Evolutionary conservation across 257 asterid genomes (phyloP).

Genomic region (Pogostemon cablin): DNA sequence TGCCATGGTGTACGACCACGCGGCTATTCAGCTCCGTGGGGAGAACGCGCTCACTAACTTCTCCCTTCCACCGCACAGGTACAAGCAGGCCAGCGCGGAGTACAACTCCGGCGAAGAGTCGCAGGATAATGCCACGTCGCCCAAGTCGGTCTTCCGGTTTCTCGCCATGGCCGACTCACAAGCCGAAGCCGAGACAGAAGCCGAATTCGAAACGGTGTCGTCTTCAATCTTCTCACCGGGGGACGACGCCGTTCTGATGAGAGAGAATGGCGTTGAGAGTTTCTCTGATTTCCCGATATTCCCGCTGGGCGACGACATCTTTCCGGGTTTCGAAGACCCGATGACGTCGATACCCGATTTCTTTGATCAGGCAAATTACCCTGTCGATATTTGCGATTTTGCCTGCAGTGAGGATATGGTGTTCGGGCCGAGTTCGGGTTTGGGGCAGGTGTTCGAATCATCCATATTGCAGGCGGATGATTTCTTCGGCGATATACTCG

Average conservation of each 20-base stretch:
- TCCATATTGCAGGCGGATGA: slow-evolving; percentile 45
- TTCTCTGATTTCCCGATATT: slow-evolving; percentile 46
- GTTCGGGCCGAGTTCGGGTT: slow-evolving; percentile 44
- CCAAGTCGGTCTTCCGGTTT: slow-evolving; percentile 67
- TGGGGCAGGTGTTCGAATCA: slow-evolving; percentile 43
- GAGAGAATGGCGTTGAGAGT: slow-evolving; percentile 10
- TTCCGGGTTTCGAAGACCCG: slow-evolving; percentile 50
- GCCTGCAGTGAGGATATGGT: slow-evolving; percentile 32
- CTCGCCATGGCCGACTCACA: slow-evolving; percentile 40
- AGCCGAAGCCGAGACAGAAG: slow-evolving; percentile 36
- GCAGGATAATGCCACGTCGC: slow-evolving; percentile 46
- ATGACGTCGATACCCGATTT: slow-evolving; percentile 45
- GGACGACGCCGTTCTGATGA: slow-evolving; percentile 32
- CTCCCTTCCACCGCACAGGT: slow-evolving; percentile 33
- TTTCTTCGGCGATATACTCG: slow-evolving; percentile 67
- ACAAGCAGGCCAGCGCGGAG: slow-evolving; percentile 31
- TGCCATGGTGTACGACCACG: slow-evolving; percentile 90
- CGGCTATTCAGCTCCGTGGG: slow-evolving; percentile 82
- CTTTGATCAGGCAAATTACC: slow-evolving; percentile 44
- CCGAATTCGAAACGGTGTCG: slow-evolving; percentile 41
- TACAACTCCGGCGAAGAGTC: slow-evolving; percentile 64
- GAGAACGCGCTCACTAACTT: slow-evolving; percentile 82
- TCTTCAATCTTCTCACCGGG: slow-evolving; percentile 20
- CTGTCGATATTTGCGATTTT: slow-evolving; percentile 39
- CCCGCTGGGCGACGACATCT: slow-evolving; percentile 43